These are phyloP conservation scores for Whalleya microplaca DNA, from an alignment of 2,329 filamentous ascomycete genomes.

Conservation along the genomic window DNA sequence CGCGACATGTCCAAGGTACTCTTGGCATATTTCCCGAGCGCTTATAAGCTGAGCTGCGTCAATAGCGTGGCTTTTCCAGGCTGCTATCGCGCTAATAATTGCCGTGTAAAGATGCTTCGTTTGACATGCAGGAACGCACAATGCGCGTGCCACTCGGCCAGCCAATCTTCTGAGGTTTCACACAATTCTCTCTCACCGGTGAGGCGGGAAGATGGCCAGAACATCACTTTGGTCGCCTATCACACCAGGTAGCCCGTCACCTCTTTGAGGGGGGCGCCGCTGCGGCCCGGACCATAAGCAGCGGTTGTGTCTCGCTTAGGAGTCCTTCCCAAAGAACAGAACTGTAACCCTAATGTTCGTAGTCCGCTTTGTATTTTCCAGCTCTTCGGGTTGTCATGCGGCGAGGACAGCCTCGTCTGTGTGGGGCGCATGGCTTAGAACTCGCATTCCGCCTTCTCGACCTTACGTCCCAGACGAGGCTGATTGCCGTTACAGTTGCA, in stretches of 20 bases:
- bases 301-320: conserved; percentile 12
- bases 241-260: conserved; percentile 15
- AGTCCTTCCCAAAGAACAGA: conserved; percentile 6
- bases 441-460: conserved; percentile 11
- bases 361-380: conserved; percentile 10
- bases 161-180: conserved; percentile 24
- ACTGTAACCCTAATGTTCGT: conserved; percentile 17
- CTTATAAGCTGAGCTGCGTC: conserved; percentile 24
- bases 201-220: conserved; percentile 24
- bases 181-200: conserved; percentile 23
- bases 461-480: conserved; percentile 18
- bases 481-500: conserved; percentile 17
- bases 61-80: conserved; percentile 13
- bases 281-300: conserved; percentile 21
- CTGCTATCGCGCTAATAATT: conserved; percentile 23
- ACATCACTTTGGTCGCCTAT: conserved; percentile 19
- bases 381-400: conserved; percentile 3
- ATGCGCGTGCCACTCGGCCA: conserved; percentile 17
- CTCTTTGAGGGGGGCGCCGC: conserved; percentile 25
- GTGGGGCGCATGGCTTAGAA: not conserved
- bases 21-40: conserved; percentile 7
- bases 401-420: conserved; percentile 18
- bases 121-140: conserved; percentile 25
- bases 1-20: not conserved
- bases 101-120: conserved; percentile 20